A percentile compares a stretch with the other conserved stretches of the same genome.
phyloP scores from a whole-genome alignment of 1,284 basidiomycete genomes.

The Hypsizygus ulmarius region DNA sequence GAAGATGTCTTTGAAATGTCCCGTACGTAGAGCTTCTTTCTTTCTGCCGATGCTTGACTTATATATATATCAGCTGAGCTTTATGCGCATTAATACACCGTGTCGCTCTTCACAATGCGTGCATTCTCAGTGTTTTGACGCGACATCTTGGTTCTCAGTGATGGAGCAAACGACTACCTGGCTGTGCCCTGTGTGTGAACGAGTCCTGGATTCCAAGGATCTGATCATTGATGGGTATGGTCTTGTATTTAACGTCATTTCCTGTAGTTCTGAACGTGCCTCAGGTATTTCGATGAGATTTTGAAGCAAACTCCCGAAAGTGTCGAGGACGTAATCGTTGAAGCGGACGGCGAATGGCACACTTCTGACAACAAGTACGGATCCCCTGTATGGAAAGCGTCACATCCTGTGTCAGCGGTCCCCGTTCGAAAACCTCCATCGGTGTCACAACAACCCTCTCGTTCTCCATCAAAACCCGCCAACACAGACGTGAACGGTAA shows the following conservation, averaged over 20 bases:
- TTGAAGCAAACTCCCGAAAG: conserved; percentile 72
- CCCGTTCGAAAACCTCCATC: conserved; percentile 26
- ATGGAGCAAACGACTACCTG: conserved; percentile 98
- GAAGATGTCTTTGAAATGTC: conserved; percentile 89
- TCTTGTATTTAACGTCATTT: conserved; percentile 6
- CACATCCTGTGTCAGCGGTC: conserved; percentile 38
- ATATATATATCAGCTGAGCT: conserved; percentile 65
- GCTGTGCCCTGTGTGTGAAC: conserved; percentile 95
- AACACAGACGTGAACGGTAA: conserved; percentile 33
- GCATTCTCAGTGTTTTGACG: conserved; percentile 97
- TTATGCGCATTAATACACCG: conserved; percentile 82
- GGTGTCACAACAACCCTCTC: conserved; percentile 24
- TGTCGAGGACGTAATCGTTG: conserved; percentile 90
- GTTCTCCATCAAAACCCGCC: conserved; percentile 34
- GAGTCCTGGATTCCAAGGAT: conserved; percentile 73
- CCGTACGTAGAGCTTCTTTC: conserved; percentile 52
- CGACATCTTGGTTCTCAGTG: conserved; percentile 88
- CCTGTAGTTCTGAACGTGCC: not conserved
- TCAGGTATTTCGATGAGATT: conserved; percentile 83
- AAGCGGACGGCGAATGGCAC: conserved; percentile 95
- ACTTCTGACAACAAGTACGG: conserved; percentile 84
- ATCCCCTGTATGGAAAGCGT: conserved; percentile 65
- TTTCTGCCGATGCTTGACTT: not conserved
- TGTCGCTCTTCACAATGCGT: conserved; percentile 84
- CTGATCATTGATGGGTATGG: conserved; percentile 86